A percentile compares a stretch with the other conserved stretches of the same genome.
Conservation (phyloP, 768 basidiomycete species). For the Leccinum uliginosum region DNA sequence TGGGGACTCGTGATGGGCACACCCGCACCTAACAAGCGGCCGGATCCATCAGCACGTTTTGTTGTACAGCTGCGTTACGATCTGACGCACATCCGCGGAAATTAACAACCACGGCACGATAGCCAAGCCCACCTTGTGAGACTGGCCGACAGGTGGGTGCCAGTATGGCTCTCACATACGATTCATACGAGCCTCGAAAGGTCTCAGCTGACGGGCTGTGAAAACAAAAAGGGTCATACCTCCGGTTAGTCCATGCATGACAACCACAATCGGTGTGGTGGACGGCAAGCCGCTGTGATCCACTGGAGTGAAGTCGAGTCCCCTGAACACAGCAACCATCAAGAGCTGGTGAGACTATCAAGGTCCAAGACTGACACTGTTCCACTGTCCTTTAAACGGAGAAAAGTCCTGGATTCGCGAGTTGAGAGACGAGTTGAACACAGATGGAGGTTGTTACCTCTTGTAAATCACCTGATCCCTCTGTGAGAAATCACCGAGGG, state of each 20-base stretch:
- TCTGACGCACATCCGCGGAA: constrained; percentile 78
- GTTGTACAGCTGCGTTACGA: constrained; percentile 2
- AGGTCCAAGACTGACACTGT: constrained; percentile 26
- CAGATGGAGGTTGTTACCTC: constrained; percentile 15
- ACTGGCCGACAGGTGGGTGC: constrained; percentile 66
- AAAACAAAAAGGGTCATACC: constrained; percentile 16
- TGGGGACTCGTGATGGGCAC: constrained; percentile 78
- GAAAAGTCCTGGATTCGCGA: constrained; percentile 18
- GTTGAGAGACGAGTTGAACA: constrained; percentile 7
- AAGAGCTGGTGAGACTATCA: not conserved
- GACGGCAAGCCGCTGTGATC: constrained; percentile 19
- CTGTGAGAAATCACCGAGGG: constrained; percentile 29
- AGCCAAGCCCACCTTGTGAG: constrained; percentile 82
- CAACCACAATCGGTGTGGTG: constrained; percentile 30
- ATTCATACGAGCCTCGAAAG: constrained; percentile 74
- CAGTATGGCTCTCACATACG: constrained; percentile 82
- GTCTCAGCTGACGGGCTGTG: constrained; percentile 1
- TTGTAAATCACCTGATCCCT: constrained; percentile 29
- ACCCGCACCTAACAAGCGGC: constrained; percentile 60
- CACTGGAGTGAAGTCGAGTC: constrained; percentile 31
- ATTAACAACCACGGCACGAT: constrained; percentile 86
- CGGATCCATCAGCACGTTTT: constrained; percentile 13
- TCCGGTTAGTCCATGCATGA: constrained; percentile 31
- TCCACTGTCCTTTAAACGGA: constrained; percentile 30
- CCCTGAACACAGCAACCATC: constrained; percentile 15